Base-by-base conservation (phyloP, 106 monocot species). In the Triglochin maritima region DNA sequence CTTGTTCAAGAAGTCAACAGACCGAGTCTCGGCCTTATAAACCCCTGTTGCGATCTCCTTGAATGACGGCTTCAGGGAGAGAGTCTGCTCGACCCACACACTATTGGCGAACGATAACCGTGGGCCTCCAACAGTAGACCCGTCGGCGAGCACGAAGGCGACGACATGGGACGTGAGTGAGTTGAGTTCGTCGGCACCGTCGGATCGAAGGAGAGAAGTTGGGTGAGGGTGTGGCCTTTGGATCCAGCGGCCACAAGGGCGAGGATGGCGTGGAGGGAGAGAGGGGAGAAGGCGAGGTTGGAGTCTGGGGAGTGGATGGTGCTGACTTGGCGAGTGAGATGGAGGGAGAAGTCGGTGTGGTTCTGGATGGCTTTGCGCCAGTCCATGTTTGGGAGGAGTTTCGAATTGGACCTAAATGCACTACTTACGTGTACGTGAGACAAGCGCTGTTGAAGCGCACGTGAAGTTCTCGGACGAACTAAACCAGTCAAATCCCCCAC, bases 1-100 rank as follows among this genome's bases (percentile, higher is more conserved):
- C 87, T 92, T 92, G 7, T 58, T 63, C 14, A 60, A 73, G 59
- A 92, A 92, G 81, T 92, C 92, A 44, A 82, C 82, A 7, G 78
- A 45, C 57, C 72, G 78, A 8, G 81, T 73, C 66, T 82, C 79
- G 7, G 92, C 87, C 71, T 78, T 80, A 55, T 81, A 85, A 4
- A 50, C 57, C 6, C 46, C 48, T 16, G 61, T 47, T 2, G 75
- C 76, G 54, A 79, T 52, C 74, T 79, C 68, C 64, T 70, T 63
- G 72, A 92, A 92, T 0, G 73, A 45, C 4, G 60, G 41, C 58
- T 84, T 84, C 47, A 91, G 61, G 0, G 74, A 29, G 9, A 83
- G 56, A 17, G 80, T 74, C 4, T 66, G 62, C 41, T 92, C 92
- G 56, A 87, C 71, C 80, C 82, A 92, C 41, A 87, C 87, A 7